These are phyloP conservation scores for Wickerhamomyces queroliae DNA, from an alignment of 805 yeast genomes.

Conservation along the genomic window DNA sequence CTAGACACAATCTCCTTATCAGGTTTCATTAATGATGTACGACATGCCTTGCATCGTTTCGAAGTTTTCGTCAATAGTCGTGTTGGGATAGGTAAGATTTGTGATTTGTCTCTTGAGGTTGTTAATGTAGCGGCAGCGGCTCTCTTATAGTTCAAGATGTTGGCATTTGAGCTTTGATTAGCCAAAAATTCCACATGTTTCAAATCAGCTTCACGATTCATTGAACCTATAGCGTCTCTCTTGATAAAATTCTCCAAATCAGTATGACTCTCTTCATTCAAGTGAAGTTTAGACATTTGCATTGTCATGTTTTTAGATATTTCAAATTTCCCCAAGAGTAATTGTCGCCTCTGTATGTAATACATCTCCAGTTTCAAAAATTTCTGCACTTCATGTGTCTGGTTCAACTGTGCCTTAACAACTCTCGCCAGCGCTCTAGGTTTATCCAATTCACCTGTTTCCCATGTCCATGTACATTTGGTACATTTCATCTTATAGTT, in stretches of 20 bases:
- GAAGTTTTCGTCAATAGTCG: slow-evolving; percentile 16
- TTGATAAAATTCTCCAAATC: slow-evolving; percentile 11
- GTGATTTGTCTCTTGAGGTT: not conserved
- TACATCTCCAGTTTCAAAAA: slow-evolving; percentile 15
- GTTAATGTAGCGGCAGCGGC: slow-evolving; percentile 1
- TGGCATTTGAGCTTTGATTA: not conserved
- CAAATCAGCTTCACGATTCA: slow-evolving; percentile 3
- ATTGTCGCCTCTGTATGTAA: slow-evolving; percentile 13
- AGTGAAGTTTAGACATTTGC: slow-evolving; percentile 13
- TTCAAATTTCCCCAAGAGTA: slow-evolving; percentile 6
- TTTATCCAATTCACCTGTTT: slow-evolving; percentile 11
- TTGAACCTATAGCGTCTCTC: slow-evolving; percentile 4
- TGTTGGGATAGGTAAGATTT: slow-evolving; percentile 12
- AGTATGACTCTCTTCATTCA: slow-evolving; percentile 1
- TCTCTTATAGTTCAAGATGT: slow-evolving; percentile 2
- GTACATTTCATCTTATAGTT: slow-evolving; percentile 11
- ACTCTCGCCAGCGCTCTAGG: slow-evolving; percentile 11
- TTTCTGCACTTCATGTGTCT: slow-evolving; percentile 1
- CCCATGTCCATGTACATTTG: slow-evolving; percentile 11
- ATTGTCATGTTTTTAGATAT: slow-evolving; percentile 9
- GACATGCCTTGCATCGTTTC: slow-evolving; percentile 23
- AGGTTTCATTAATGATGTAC: slow-evolving; percentile 22
- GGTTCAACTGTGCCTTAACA: slow-evolving; percentile 6
- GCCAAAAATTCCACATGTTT: not conserved
- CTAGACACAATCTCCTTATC: slow-evolving; percentile 18